Percentiles rank a stretch among this genome's conserved stretches.
Conservation (phyloP, 1,139 yeast genomes). For the Pichia sp. region DNA sequence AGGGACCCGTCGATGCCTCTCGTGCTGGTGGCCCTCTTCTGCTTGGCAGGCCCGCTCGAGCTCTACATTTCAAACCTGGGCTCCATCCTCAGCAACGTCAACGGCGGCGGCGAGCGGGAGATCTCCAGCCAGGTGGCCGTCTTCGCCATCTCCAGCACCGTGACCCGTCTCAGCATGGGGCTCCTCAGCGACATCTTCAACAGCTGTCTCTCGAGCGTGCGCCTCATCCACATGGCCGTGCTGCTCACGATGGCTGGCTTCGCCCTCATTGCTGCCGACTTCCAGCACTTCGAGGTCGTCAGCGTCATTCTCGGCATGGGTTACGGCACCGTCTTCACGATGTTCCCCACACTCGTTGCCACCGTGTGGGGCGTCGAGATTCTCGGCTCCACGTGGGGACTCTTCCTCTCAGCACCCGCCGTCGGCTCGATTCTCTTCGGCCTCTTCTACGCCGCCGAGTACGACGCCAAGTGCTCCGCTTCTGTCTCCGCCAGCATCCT, state of each 20-base stretch:
- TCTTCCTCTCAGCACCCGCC: constrained; percentile 89
- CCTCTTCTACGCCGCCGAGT: constrained; percentile 59
- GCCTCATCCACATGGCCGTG: constrained; percentile 40
- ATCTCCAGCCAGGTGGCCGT: constrained; percentile 50
- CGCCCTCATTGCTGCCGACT: constrained; percentile 22
- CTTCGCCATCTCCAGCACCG: constrained; percentile 54
- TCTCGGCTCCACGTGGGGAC: constrained; percentile 92
- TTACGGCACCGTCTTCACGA: constrained; percentile 82
- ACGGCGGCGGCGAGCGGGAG: constrained; percentile 13
- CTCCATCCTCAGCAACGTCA: constrained; percentile 39
- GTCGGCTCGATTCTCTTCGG: constrained; percentile 74
- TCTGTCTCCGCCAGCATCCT: no score
- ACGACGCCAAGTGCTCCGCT: not conserved
- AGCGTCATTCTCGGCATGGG: constrained; percentile 62
- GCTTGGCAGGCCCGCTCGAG: constrained; percentile 82
- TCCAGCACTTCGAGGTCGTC: constrained; percentile 35
- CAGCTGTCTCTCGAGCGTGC: constrained; percentile 22
- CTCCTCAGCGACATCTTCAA: constrained; percentile 55
- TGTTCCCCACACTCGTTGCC: constrained; percentile 79
- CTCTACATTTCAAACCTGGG: constrained; percentile 85
- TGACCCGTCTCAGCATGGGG: constrained; percentile 66
- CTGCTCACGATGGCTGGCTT: constrained; percentile 46
- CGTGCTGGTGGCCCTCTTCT: constrained; percentile 56
- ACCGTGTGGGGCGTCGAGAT: constrained; percentile 86
- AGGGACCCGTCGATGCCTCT: constrained; percentile 64